Evolutionary conservation across 148 eudicot genomes (phyloP).

Genomic region (Fagopyrum homotropicum): DNA sequence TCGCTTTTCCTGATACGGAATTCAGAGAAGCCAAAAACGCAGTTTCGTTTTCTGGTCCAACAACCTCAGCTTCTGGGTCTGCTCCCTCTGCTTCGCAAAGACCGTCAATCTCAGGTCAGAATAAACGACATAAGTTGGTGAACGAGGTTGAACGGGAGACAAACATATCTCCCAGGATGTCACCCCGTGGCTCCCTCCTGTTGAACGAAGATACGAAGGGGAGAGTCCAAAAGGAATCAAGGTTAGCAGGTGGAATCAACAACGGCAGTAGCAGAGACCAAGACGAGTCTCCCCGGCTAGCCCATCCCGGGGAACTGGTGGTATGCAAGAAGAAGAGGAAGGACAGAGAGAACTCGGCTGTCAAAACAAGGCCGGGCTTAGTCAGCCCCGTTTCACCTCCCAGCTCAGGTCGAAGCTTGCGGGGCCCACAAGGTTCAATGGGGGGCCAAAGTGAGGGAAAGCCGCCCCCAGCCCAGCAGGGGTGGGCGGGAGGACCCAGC

Average conservation of each 20-base stretch:
- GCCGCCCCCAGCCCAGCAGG: neutral
- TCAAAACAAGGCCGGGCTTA: slow-evolving; percentile 32
- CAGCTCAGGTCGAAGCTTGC: slow-evolving; percentile 47
- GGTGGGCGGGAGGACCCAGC: neutral
- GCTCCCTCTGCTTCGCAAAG: slow-evolving; percentile 23
- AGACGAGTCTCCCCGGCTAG: slow-evolving; percentile 26
- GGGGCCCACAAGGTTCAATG: slow-evolving; percentile 58
- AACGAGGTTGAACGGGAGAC: slow-evolving; percentile 54
- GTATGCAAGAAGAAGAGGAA: slow-evolving; percentile 91
- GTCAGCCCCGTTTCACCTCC: slow-evolving; percentile 76
- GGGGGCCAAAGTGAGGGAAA: slow-evolving; percentile 34
- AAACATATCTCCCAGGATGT: slow-evolving; percentile 40
- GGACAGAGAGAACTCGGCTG: slow-evolving; percentile 49
- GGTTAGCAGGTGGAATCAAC: slow-evolving; percentile 36
- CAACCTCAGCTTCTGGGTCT: slow-evolving; percentile 29
- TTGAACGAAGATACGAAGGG: slow-evolving; percentile 38
- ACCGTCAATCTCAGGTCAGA: slow-evolving; percentile 36
- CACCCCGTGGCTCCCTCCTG: slow-evolving; percentile 30
- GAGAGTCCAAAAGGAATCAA: slow-evolving; percentile 47
- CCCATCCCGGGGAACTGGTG: slow-evolving; percentile 90
- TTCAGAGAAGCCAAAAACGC: slow-evolving; percentile 67
- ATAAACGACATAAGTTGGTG: slow-evolving; percentile 49
- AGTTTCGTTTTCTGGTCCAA: slow-evolving; percentile 54
- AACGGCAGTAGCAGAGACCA: slow-evolving; percentile 26
- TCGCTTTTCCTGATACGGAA: slow-evolving; percentile 65